A percentile compares a stretch with the other conserved stretches of the same genome.
Conservation (phyloP, 768 basidiomycete species). For the Boletus reticulatus region DNA sequence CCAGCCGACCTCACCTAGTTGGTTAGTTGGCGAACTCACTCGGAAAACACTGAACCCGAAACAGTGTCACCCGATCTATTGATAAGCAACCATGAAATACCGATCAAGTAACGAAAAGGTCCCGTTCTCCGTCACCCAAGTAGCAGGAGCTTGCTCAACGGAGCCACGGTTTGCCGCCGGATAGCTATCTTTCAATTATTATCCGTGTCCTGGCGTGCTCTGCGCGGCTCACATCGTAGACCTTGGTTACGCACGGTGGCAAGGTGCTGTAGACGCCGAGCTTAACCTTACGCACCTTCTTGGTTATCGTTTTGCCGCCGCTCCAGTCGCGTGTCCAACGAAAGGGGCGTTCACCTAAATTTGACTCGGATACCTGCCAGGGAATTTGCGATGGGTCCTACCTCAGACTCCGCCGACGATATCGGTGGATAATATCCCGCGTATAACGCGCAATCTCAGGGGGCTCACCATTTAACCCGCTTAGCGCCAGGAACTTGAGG, state of each 20-base stretch:
- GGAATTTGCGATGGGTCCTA: slow-evolving; percentile 27
- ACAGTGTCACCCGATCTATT: no score
- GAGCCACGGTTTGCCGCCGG: not conserved
- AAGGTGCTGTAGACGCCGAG: slow-evolving; percentile 17
- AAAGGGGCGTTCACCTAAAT: not conserved
- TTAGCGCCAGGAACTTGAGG: not conserved
- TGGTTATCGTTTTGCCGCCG: slow-evolving; percentile 25
- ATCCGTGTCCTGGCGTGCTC: not conserved
- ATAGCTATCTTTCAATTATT: not conserved
- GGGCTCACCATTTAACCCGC: slow-evolving; percentile 26
- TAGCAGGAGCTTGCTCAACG: not conserved
- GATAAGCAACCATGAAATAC: no score
- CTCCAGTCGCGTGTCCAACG: slow-evolving; percentile 16
- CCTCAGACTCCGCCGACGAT: slow-evolving; percentile 25
- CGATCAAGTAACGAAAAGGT: no score
- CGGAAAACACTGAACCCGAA: no score
- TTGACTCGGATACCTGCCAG: slow-evolving; percentile 4
- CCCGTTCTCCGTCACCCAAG: not conserved
- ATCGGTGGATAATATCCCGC: slow-evolving; percentile 6
- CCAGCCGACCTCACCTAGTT: no score
- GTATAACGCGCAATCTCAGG: slow-evolving; percentile 32
- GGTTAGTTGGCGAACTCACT: no score
- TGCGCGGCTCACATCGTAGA: slow-evolving; percentile 14
- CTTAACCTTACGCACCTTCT: slow-evolving; percentile 23
- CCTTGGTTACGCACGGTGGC: slow-evolving; percentile 28